Base-by-base conservation (phyloP, 176 grass and related monocot genomes). In the Thalia dealbata region DNA sequence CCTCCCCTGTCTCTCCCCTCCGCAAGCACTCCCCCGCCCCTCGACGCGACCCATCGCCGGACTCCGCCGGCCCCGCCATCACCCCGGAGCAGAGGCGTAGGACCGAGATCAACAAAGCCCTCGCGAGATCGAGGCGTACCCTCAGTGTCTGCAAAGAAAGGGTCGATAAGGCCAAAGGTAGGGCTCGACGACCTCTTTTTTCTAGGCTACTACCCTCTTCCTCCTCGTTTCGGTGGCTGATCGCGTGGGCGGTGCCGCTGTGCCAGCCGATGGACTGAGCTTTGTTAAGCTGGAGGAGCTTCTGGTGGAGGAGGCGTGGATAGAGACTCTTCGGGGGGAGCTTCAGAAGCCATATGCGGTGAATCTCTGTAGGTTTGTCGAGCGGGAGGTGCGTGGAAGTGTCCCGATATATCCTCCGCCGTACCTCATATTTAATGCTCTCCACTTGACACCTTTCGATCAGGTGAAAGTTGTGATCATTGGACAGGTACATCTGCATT, bases 381-480 rank as follows among this genome's bases (percentile, higher is more conserved):
- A 82, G 67, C 70, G 78, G 59, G 95, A 97, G 75, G 46, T 84
- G 4, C 51, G 82, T 52, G 90, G 87, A 41, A 78, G 59, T 30
- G 76, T 86, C 43, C 83, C 95, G 0, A 77, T 97, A 23, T 97
- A 91, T 58, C 95, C 95, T 64, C 87, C 95, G 35, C 81, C 78
- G 3, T 81, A 90, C 51, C 87, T 91, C 10, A 81, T 91, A 14
- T 97, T 97, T 78, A 88, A 97, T 81, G 95, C 90, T 35, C 87
- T 97, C 27, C 85, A 97, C 50, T 70, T 85, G 18, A 92, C 90
- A 9, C 95, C 95, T 11, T 92, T 92, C 73, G 67, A 97, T 71
- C 59, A 78, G 38, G 83, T 97, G 66, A 97, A 92, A 78, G 93
- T 87, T 1, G 89, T 97, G 68, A 92, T 97, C 76, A 92, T 97